Conservation (phyloP, 208 protist species). For the Leishmania turanica region DNA sequence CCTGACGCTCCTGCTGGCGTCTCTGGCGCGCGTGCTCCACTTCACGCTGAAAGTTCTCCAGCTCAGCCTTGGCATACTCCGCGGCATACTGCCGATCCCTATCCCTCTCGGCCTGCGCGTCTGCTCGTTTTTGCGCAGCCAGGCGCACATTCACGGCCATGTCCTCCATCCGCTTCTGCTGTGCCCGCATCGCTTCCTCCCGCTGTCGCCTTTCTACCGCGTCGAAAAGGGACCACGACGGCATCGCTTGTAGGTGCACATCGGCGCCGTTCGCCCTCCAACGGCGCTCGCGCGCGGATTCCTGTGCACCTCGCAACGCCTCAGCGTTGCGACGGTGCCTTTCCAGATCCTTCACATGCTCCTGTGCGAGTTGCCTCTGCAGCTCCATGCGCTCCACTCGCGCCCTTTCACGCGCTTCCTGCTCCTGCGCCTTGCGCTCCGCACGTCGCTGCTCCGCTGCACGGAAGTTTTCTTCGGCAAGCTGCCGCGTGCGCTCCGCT, state of each 20-base stretch:
- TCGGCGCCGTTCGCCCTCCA: neutral
- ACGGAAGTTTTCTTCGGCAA: slow-evolving; percentile 19
- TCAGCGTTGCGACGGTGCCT: slow-evolving; percentile 18
- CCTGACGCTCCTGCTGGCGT: slow-evolving; percentile 25
- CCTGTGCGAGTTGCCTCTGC: slow-evolving; percentile 11
- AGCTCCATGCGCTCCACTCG: slow-evolving; percentile 3
- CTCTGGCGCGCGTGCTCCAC: slow-evolving; percentile 17
- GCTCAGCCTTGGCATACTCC: slow-evolving; percentile 14
- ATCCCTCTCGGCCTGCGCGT: slow-evolving; percentile 22
- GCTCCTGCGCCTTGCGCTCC: slow-evolving; percentile 17
- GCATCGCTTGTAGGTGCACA: neutral
- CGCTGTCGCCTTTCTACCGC: slow-evolving; percentile 26
- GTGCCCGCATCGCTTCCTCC: slow-evolving; percentile 11
- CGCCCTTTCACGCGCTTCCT: neutral
- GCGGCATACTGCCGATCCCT: slow-evolving; percentile 22
- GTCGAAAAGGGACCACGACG: slow-evolving; percentile 23
- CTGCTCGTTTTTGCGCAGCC: slow-evolving; percentile 24
- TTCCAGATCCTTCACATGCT: slow-evolving; percentile 8
- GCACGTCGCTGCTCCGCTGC: slow-evolving; percentile 11
- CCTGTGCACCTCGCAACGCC: slow-evolving; percentile 18
- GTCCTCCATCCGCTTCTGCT: slow-evolving; percentile 32
- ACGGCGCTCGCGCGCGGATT: slow-evolving; percentile 16
- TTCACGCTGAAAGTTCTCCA: slow-evolving; percentile 31
- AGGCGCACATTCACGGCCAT: slow-evolving; percentile 18
- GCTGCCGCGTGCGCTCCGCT: slow-evolving; percentile 18